Evolutionary conservation across 2,329 filamentous ascomycete genomes (phyloP).

Genomic region (Periconia digitata): DNA sequence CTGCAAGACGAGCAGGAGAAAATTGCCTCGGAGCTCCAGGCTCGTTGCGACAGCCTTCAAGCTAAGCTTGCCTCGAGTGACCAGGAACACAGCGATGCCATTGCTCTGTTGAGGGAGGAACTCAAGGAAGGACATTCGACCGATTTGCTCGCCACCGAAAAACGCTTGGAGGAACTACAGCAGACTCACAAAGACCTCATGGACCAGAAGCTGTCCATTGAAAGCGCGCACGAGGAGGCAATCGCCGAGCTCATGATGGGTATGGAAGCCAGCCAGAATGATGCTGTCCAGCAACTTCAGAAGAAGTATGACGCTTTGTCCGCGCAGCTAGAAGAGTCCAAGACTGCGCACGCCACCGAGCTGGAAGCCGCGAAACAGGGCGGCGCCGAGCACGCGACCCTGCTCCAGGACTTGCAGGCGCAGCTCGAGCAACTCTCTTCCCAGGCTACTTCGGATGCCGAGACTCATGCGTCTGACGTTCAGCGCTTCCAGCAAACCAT

Average conservation of each 20-base stretch:
- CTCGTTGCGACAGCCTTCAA: conserved; percentile 25
- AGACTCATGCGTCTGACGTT: conserved; percentile 10
- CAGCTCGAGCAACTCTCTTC: conserved; percentile 18
- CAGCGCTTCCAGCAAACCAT: conserved; percentile 15
- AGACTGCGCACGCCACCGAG: conserved; percentile 22
- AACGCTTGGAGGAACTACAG: conserved; percentile 30
- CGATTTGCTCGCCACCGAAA: conserved; percentile 22
- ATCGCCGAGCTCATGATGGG: conserved; percentile 38
- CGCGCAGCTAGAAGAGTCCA: conserved; percentile 19
- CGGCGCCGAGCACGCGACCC: conserved; percentile 16
- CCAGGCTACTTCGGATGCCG: conserved; percentile 11
- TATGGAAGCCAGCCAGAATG: conserved; percentile 36
- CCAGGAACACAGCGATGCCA: conserved; percentile 34
- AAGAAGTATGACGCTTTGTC: conserved; percentile 34
- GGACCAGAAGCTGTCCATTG: conserved; percentile 31
- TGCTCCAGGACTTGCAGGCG: conserved; percentile 18
- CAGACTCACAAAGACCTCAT: conserved; percentile 28
- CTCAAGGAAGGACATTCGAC: conserved; percentile 33
- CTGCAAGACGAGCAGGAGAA: conserved; percentile 30
- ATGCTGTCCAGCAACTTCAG: conserved; percentile 36
- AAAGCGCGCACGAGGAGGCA: conserved; percentile 36
- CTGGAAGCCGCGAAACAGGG: conserved; percentile 21
- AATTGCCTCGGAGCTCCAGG: conserved; percentile 24
- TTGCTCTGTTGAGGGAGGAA: conserved; percentile 31
- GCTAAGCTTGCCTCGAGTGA: conserved; percentile 25